Evolutionary conservation across 345 rosid genomes (phyloP).

Genomic region (Eucalyptus camaldulensis): DNA sequence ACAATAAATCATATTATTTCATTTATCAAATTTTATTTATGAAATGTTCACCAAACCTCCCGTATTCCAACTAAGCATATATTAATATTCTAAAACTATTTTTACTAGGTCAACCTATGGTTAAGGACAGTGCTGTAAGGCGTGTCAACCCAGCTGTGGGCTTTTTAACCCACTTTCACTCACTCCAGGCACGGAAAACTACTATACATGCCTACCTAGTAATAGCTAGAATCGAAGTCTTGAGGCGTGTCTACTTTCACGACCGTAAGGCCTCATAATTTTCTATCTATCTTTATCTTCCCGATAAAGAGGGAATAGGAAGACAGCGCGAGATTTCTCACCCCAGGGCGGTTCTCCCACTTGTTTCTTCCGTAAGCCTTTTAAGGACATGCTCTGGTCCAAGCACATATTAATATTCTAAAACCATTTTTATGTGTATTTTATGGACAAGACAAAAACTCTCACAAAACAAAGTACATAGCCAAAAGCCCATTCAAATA

Average conservation of each 20-base stretch:
- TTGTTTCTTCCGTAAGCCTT: too few species aligned
- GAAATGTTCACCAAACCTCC: background rate
- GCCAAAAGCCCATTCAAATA: background rate
- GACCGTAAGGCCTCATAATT: fast-evolving
- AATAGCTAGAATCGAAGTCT: too few species aligned
- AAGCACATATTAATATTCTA: too few species aligned
- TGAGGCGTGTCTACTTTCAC: too few species aligned
- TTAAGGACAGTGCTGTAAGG: too few species aligned
- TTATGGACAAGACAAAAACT: background rate
- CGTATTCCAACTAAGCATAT: background rate
- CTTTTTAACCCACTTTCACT: too few species aligned
- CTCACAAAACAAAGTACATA: background rate
- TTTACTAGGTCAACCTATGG: too few species aligned
- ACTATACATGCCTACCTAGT: too few species aligned
- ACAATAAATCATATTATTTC: background rate
- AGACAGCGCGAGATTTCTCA: too few species aligned
- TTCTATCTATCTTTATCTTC: fast-evolving
- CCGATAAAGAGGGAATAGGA: too few species aligned
- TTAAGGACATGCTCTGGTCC: too few species aligned
- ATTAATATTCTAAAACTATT: background rate
- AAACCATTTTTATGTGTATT: background rate
- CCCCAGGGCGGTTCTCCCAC: too few species aligned
- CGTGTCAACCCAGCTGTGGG: fast-evolving
- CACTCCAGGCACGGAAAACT: fast-evolving
- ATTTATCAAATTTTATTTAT: background rate